A percentile compares a stretch with the other conserved stretches of the same genome.
Evolutionary conservation across 345 rosid genomes (phyloP).

Genomic region (Gossypium ekmanianum): DNA sequence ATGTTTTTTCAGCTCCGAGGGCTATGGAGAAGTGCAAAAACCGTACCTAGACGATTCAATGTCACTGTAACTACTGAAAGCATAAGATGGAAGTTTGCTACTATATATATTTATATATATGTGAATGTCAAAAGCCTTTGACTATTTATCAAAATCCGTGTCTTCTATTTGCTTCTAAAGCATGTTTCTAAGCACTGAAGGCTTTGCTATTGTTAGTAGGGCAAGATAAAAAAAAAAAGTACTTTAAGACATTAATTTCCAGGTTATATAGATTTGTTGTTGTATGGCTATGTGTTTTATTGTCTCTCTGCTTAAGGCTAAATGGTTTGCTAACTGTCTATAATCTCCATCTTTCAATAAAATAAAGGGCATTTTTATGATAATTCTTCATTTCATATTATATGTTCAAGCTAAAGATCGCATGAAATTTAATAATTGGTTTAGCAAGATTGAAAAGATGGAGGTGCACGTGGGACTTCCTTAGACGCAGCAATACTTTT

Average conservation of each 20-base stretch:
- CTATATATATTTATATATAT: background rate
- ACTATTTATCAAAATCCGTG: background rate
- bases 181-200: background rate
- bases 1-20: conserved; percentile 51
- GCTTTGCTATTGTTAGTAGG: background rate
- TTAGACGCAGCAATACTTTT: too few species aligned
- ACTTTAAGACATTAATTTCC: conserved; percentile 6
- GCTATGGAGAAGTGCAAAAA: conserved; percentile 63
- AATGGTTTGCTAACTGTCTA: conserved; percentile 14
- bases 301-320: conserved; percentile 1
- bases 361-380: background rate
- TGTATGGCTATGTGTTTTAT: conserved; percentile 13
- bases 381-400: background rate
- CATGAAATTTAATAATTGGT: too few species aligned
- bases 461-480: too few species aligned
- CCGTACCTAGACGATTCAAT: conserved; percentile 24
- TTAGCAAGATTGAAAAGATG: too few species aligned
- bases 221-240: background rate
- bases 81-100: background rate
- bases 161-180: conserved; percentile 7
- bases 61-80: background rate
- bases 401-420: too few species aligned
- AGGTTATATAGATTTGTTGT: conserved; percentile 3
- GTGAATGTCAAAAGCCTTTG: background rate
- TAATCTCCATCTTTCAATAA: background rate